Conservation (phyloP, 495 filamentous ascomycete species). For the Penicillium macrosclerotiorum region DNA sequence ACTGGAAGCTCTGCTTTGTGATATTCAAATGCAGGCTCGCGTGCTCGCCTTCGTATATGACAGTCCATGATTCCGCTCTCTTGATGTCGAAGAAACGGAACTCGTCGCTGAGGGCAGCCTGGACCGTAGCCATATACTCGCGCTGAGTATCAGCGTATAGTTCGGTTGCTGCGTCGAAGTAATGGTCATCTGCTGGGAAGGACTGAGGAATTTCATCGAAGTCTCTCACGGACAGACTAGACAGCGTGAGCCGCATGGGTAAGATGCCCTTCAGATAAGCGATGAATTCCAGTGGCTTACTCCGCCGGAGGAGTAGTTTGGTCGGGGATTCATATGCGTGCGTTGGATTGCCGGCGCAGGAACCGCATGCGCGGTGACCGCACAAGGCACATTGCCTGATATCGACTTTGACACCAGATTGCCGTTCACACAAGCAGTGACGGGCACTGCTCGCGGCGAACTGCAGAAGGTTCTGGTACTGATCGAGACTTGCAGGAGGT, state of each 20-base stretch:
- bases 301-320: slow-evolving; percentile 23
- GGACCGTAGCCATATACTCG: slow-evolving; percentile 33
- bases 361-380: slow-evolving; percentile 52
- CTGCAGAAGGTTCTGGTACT: slow-evolving; percentile 11
- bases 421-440: slow-evolving; percentile 59
- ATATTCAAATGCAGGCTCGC: slow-evolving; percentile 53
- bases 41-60: slow-evolving; percentile 46
- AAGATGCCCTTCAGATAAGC: slow-evolving; percentile 37
- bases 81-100: slow-evolving; percentile 47
- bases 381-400: slow-evolving; percentile 54
- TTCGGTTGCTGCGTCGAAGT: neutral
- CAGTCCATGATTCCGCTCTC: slow-evolving; percentile 51
- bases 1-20: slow-evolving; percentile 37
- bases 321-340: slow-evolving; percentile 45
- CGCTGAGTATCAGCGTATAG: slow-evolving; percentile 6
- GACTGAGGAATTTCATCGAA: slow-evolving; percentile 26
- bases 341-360: slow-evolving; percentile 55
- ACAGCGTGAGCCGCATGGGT: slow-evolving; percentile 46
- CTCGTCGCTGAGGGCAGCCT: slow-evolving; percentile 33
- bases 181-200: neutral
- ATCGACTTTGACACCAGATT: slow-evolving; percentile 28
- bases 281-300: slow-evolving; percentile 49
- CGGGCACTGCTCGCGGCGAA: slow-evolving; percentile 38
- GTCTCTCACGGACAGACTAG: slow-evolving; percentile 27
- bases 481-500: neutral